Evolutionary conservation across 352 stramenopile genomes (phyloP).

Genomic region (Blastocystis sp.): DNA sequence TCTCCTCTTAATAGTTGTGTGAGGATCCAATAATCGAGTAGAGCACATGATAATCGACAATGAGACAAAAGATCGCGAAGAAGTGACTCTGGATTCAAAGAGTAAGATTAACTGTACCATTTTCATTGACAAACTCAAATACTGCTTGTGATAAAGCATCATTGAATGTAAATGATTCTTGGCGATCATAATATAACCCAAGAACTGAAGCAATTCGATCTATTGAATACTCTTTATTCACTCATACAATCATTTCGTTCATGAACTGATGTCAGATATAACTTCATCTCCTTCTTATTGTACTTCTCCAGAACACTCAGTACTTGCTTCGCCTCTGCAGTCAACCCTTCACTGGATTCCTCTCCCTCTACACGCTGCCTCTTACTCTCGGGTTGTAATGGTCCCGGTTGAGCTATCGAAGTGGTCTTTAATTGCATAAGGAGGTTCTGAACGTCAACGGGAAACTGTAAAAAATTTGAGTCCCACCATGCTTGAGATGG

Average conservation of each 20-base stretch:
- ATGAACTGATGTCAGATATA: constrained; percentile 11
- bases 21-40: neutral
- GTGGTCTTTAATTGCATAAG: constrained; percentile 18
- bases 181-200: neutral
- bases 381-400: neutral
- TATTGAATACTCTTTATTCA: neutral
- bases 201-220: neutral
- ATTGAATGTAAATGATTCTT: neutral
- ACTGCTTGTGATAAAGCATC: neutral
- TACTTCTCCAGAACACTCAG: neutral
- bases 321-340: neutral
- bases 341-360: neutral
- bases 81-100: neutral
- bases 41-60: neutral
- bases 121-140: neutral
- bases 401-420: neutral
- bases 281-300: neutral
- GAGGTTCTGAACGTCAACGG: constrained; percentile 5
- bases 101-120: neutral
- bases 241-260: neutral
- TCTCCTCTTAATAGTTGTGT: neutral
- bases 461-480: neutral
- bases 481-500: constrained; percentile 35
- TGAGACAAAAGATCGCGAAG: neutral
- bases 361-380: neutral